Evolutionary conservation across 371 early-diverging fungal species (phyloP).

Genomic region (Batkoa obscura): DNA sequence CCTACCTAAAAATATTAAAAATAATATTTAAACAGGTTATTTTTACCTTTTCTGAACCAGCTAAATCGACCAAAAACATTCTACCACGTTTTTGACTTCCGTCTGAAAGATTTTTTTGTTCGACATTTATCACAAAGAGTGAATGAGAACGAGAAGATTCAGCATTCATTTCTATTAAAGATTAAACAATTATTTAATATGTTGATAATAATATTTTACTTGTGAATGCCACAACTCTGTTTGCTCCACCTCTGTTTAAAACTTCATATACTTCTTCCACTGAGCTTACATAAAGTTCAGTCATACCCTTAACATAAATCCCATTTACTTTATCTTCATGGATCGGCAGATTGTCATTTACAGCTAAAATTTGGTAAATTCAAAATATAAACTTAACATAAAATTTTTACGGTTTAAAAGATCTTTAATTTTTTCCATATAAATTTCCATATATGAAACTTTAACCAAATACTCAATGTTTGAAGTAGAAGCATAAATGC

Average conservation of each 20-base stretch:
- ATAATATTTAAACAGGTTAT: neutral
- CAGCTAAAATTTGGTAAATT: slow-evolving; percentile 24
- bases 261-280: slow-evolving; percentile 89
- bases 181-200: neutral
- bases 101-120: slow-evolving; percentile 76
- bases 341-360: slow-evolving; percentile 74
- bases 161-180: slow-evolving; percentile 88
- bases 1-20: slow-evolving; percentile 28
- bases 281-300: slow-evolving; percentile 82
- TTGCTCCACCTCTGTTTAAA: slow-evolving; percentile 73
- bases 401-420: slow-evolving; percentile 59
- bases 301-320: slow-evolving; percentile 88
- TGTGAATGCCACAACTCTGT: slow-evolving; percentile 83
- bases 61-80: slow-evolving; percentile 95
- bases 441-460: slow-evolving; percentile 97
- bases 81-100: slow-evolving; percentile 72
- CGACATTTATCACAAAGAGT: slow-evolving; percentile 89
- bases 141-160: slow-evolving; percentile 93
- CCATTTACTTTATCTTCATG: slow-evolving; percentile 89
- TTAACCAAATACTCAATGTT: slow-evolving; percentile 85
- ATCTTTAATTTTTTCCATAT: slow-evolving; percentile 98
- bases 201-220: slow-evolving; percentile 22
- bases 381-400: neutral
- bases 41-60: slow-evolving; percentile 94
- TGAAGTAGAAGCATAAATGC: slow-evolving; percentile 63